These are phyloP conservation scores for Coemansia sp. DNA, from an alignment of 192 early-diverging fungal species.

Conservation along the genomic window DNA sequence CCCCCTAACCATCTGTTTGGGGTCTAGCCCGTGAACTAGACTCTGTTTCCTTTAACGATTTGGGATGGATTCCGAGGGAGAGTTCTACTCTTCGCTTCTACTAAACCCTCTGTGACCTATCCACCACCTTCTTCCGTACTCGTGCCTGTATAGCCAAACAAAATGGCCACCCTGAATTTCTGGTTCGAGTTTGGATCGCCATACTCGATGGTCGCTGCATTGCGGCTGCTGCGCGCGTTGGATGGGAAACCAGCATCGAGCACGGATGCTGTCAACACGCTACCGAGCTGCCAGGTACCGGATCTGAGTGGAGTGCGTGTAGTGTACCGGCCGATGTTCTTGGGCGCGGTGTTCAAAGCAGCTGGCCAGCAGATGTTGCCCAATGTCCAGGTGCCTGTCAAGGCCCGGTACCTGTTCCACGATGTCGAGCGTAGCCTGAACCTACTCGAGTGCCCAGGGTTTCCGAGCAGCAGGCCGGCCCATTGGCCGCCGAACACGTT, in stretches of 20 bases:
- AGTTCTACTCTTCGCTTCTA: too few relatives aligned
- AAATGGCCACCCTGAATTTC: conserved; percentile 13
- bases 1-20: too few relatives aligned
- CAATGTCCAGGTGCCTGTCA: conserved; percentile 21
- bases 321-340: conserved; percentile 21
- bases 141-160: too few relatives aligned
- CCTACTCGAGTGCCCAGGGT: conserved; percentile 17
- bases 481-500: conserved; percentile 33
- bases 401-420: conserved; percentile 34
- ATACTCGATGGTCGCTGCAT: conserved; percentile 45
- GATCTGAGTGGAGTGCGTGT: conserved; percentile 7
- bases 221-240: conserved; percentile 29
- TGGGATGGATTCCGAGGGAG: too few relatives aligned
- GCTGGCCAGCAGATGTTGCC: conserved; percentile 17
- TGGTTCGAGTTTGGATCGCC: conserved; percentile 49
- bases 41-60: too few relatives aligned
- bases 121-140: not conserved
- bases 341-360: conserved; percentile 33
- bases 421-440: conserved; percentile 28
- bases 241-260: not conserved
- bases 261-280: not conserved
- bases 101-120: too few relatives aligned
- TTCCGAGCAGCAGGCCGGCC: conserved; percentile 3
- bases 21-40: too few relatives aligned
- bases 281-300: conserved; percentile 17